phyloP scores from a whole-genome alignment of 1,284 basidiomycete species.

The Pulveroboletus ridleyi region DNA sequence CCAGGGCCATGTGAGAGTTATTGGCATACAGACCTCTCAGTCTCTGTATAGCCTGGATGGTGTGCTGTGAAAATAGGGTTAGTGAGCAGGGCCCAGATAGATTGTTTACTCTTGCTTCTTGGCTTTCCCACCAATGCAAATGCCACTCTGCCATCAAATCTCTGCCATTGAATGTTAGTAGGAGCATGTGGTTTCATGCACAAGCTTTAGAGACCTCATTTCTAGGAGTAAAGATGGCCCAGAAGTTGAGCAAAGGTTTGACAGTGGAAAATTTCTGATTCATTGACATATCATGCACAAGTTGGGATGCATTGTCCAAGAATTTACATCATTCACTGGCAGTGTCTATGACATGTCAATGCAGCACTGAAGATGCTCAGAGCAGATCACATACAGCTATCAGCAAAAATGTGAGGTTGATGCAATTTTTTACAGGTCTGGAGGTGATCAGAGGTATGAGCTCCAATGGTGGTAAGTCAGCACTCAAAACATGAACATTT shows the following conservation, averaged over 20 bases:
- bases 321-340: constrained; percentile 69
- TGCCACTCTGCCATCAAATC: constrained; percentile 73
- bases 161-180: constrained; percentile 13
- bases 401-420: constrained; percentile 85
- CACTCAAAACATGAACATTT: constrained; percentile 3
- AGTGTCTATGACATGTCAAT: constrained; percentile 53
- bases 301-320: constrained; percentile 66
- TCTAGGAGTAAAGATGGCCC: constrained; percentile 82
- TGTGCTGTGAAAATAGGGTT: constrained; percentile 52
- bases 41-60: constrained; percentile 82
- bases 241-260: constrained; percentile 80
- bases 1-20: constrained; percentile 69
- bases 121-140: constrained; percentile 73
- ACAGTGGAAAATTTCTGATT: constrained; percentile 84
- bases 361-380: not conserved
- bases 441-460: constrained; percentile 66
- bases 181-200: not conserved
- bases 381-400: constrained; percentile 70
- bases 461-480: constrained; percentile 52
- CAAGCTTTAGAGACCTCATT: constrained; percentile 54
- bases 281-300: constrained; percentile 73
- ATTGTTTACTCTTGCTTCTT: constrained; percentile 57
- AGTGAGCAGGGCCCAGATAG: constrained; percentile 6
- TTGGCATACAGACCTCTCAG: constrained; percentile 78
- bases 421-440: constrained; percentile 67